These are phyloP conservation scores for Microbotryum intermedium DNA, from an alignment of 1,284 basidiomycete species.

Conservation along the genomic window DNA sequence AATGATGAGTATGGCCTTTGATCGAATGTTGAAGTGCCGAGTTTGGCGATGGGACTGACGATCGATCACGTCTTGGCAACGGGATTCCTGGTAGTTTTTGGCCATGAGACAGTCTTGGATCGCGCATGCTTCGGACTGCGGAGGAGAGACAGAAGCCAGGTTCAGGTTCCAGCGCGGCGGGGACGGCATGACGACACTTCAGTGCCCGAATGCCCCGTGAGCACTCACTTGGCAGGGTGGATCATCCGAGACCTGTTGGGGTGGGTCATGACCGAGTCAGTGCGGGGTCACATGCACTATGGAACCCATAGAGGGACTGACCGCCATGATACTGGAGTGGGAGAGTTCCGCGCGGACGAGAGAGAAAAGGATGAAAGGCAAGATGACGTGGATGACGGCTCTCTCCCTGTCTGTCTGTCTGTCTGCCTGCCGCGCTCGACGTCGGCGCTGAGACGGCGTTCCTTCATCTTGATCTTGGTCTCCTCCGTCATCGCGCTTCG, in stretches of 20 bases:
- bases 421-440: too few species aligned
- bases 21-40: too few species aligned
- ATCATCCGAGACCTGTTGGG: background rate
- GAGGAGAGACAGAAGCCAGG: background rate
- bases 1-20: too few species aligned
- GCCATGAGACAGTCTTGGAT: constrained; percentile 17
- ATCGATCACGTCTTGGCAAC: constrained; percentile 2
- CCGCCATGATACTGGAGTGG: background rate
- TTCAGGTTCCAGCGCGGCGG: background rate
- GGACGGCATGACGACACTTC: too few species aligned
- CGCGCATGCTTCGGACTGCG: constrained; percentile 24
- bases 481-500: too few species aligned
- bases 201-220: too few species aligned
- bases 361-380: too few species aligned
- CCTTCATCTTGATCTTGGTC: too few species aligned
- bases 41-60: too few species aligned
- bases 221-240: constrained; percentile 10
- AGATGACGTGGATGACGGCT: too few species aligned
- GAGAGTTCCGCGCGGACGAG: background rate
- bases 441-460: too few species aligned
- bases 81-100: constrained; percentile 2
- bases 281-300: background rate
- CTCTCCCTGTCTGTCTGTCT: too few species aligned
- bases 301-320: background rate
- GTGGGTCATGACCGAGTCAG: background rate